Conservation (phyloP, 225 moss, liverwort and hornwort genomes). For the Bryum argenteum region DNA sequence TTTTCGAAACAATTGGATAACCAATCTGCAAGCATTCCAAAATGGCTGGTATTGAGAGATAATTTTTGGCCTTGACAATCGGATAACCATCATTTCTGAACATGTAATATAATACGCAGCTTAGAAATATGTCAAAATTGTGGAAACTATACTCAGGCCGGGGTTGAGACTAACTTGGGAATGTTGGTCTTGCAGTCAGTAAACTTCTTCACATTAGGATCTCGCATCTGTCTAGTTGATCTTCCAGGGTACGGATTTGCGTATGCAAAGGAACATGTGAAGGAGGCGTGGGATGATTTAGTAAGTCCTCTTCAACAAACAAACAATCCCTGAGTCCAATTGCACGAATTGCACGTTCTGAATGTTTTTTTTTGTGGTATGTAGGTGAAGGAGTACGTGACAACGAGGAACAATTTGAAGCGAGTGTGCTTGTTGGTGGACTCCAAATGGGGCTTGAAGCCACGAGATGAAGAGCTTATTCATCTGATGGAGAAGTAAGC, state of each 20-base stretch:
- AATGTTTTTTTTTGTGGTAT: conserved; percentile 1
- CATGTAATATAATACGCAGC: too few species aligned
- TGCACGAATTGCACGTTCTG: background rate
- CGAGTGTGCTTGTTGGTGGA: conserved; percentile 90
- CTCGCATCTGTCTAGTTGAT: conserved; percentile 83
- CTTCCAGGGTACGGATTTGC: conserved; percentile 97
- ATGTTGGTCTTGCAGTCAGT: conserved; percentile 60
- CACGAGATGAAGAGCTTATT: conserved; percentile 83
- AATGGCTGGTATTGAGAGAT: too few species aligned
- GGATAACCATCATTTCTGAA: too few species aligned
- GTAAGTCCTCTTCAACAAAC: conserved; percentile 50
- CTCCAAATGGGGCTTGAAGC: conserved; percentile 96
- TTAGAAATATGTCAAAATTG: too few species aligned
- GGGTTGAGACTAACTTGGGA: background rate
- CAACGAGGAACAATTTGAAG: conserved; percentile 70
- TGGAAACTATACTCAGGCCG: too few species aligned
- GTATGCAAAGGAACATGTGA: conserved; percentile 77
- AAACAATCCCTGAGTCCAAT: background rate
- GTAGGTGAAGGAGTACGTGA: conserved; percentile 87
- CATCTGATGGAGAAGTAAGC: conserved; percentile 87
- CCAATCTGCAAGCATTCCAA: too few species aligned
- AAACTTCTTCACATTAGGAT: conserved; percentile 86
- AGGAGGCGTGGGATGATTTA: conserved; percentile 91
- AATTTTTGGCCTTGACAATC: too few species aligned
- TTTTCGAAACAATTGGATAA: too few species aligned